phyloP scores from a whole-genome alignment of 495 filamentous ascomycete species.

The Lichina pygmaea region DNA sequence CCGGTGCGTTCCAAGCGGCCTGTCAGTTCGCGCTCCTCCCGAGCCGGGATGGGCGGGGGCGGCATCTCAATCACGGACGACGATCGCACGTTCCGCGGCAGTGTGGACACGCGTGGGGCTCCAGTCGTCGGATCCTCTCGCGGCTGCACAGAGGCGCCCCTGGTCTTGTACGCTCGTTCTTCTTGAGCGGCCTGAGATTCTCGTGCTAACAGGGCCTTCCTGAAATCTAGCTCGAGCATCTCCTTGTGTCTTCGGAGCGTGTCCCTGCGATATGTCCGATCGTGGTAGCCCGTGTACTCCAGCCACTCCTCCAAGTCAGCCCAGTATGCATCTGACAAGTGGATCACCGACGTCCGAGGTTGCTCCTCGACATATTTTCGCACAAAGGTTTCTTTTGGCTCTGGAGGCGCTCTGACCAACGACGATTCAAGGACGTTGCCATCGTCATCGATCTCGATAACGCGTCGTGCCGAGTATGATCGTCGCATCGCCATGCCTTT shows the following conservation, averaged over 20 bases:
- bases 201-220: constrained; percentile 12
- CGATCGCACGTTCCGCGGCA: neutral
- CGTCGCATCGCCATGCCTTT: too few species aligned
- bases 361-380: neutral
- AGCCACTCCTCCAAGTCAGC: constrained; percentile 31
- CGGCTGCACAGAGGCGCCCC: neutral
- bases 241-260: constrained; percentile 18
- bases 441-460: too few species aligned
- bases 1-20: neutral
- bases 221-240: constrained; percentile 16
- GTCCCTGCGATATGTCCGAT: constrained; percentile 20
- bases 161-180: constrained; percentile 3
- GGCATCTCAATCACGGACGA: constrained; percentile 2
- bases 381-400: too few species aligned
- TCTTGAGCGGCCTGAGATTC: constrained; percentile 11
- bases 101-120: neutral
- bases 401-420: too few species aligned
- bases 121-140: neutral
- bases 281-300: constrained; percentile 28
- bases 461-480: too few species aligned
- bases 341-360: neutral
- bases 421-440: too few species aligned
- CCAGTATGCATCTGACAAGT: neutral
- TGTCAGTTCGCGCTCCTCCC: neutral
- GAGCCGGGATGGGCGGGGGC: constrained; percentile 1